Evolutionary conservation across 257 asterid species (phyloP).

Genomic region (Sherardia arvensis): DNA sequence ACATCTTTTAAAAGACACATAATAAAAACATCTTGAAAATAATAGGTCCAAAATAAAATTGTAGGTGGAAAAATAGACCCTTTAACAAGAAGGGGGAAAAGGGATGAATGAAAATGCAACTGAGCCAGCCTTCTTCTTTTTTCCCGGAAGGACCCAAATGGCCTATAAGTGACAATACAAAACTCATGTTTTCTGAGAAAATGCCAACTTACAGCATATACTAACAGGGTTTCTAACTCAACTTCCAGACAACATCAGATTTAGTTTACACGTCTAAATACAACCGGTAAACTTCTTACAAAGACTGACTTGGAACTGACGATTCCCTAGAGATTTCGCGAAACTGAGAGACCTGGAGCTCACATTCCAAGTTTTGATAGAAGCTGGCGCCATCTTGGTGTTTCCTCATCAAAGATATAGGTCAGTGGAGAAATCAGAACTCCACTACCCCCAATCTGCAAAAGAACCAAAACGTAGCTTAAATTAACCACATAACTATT

Average conservation of each 20-base stretch:
- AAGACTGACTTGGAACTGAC: neutral
- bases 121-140: neutral
- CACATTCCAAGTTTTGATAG: slow-evolving; percentile 29
- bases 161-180: neutral
- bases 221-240: neutral
- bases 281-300: neutral
- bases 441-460: slow-evolving; percentile 98
- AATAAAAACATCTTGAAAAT: too few species aligned
- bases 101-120: neutral
- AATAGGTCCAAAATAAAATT: too few species aligned
- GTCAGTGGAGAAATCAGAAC: slow-evolving; percentile 87
- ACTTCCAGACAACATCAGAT: neutral
- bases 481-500: neutral
- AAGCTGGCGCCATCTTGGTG: slow-evolving; percentile 94
- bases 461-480: neutral
- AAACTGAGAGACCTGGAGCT: neutral
- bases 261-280: neutral
- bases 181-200: neutral
- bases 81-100: too few species aligned
- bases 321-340: neutral
- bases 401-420: slow-evolving; percentile 91
- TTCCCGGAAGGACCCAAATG: neutral
- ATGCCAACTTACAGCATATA: neutral
- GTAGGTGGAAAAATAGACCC: too few species aligned
- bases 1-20: too few species aligned